A percentile compares a stretch with the other conserved stretches of the same genome.
Evolutionary conservation across 495 filamentous ascomycete genomes (phyloP).

Genomic region (Talaromyces adpressus): DNA sequence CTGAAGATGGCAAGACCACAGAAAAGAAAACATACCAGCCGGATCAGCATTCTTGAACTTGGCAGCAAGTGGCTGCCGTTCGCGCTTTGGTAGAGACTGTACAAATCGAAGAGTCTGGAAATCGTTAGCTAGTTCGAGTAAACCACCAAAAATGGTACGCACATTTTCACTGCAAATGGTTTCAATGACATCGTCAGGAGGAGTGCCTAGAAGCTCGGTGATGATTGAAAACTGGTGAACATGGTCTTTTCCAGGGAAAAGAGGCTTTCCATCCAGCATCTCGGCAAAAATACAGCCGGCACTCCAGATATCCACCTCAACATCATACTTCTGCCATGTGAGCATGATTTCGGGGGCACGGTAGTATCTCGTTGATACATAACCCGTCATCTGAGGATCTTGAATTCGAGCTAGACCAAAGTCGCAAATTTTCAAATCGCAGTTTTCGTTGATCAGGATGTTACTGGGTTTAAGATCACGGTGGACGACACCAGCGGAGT

Average conservation of each 20-base stretch:
- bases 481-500: slow-evolving; percentile 96
- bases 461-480: slow-evolving; percentile 97
- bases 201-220: slow-evolving; percentile 95
- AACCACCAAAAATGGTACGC: slow-evolving; percentile 19
- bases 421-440: slow-evolving; percentile 98
- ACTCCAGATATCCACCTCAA: slow-evolving; percentile 99
- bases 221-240: slow-evolving; percentile 99
- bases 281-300: slow-evolving; percentile 98
- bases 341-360: slow-evolving; percentile 99
- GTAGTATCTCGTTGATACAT: slow-evolving; percentile 98
- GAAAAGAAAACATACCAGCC: slow-evolving; percentile 52
- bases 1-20: neutral
- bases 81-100: slow-evolving; percentile 93
- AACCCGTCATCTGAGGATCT: slow-evolving; percentile 99
- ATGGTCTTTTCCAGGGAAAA: slow-evolving; percentile 98
- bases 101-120: slow-evolving; percentile 88
- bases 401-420: slow-evolving; percentile 96
- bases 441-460: slow-evolving; percentile 98
- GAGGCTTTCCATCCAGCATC: slow-evolving; percentile 96
- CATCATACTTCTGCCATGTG: slow-evolving; percentile 99
- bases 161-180: slow-evolving; percentile 98
- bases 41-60: slow-evolving; percentile 97
- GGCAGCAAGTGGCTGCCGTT: slow-evolving; percentile 79
- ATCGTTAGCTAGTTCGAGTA: slow-evolving; percentile 12
- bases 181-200: slow-evolving; percentile 95